A percentile compares a stretch with the other conserved stretches of the same genome.
Evolutionary conservation across 1,284 basidiomycete species (phyloP).

Genomic region (Ustilago lituana): DNA sequence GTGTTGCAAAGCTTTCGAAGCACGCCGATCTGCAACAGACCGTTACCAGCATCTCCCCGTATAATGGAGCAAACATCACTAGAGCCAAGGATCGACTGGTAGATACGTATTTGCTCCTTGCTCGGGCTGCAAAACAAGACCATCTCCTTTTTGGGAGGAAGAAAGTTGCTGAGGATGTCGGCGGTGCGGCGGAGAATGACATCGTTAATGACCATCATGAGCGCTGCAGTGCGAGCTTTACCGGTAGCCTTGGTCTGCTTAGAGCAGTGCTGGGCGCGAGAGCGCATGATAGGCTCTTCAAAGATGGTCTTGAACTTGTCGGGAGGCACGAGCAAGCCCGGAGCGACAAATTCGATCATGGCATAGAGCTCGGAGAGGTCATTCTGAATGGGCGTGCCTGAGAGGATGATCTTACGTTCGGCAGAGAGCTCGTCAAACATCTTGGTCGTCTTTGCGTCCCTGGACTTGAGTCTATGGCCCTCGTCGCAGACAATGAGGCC

Average conservation of each 20-base stretch:
- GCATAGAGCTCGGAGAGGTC: constrained; percentile 94
- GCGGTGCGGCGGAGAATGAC: constrained; percentile 85
- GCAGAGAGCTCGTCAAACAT: constrained; percentile 86
- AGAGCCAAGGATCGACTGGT: constrained; percentile 73
- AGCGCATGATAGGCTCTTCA: constrained; percentile 87
- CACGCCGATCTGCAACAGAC: constrained; percentile 61
- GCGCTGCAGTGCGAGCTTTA: constrained; percentile 70
- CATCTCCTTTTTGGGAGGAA: constrained; percentile 85
- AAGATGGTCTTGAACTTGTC: constrained; percentile 72
- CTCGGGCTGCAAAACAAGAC: constrained; percentile 37
- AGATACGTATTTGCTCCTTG: constrained; percentile 80
- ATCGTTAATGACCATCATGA: constrained; percentile 80
- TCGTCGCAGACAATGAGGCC: constrained; percentile 96
- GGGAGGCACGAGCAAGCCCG: constrained; percentile 76
- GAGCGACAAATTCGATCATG: constrained; percentile 96
- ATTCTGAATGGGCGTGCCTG: constrained; percentile 96
- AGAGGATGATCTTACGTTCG: constrained; percentile 80
- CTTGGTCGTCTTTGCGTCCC: constrained; percentile 86
- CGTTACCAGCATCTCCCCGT: constrained; percentile 45
- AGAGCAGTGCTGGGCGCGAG: constrained; percentile 80
- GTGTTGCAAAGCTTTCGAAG: constrained; percentile 90
- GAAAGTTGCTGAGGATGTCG: constrained; percentile 79
- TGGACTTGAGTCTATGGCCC: constrained; percentile 93
- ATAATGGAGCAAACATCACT: constrained; percentile 49
- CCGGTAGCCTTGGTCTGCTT: constrained; percentile 79